phyloP scores from a whole-genome alignment of 2,329 filamentous ascomycete species.

The Arthroderma sp. region DNA sequence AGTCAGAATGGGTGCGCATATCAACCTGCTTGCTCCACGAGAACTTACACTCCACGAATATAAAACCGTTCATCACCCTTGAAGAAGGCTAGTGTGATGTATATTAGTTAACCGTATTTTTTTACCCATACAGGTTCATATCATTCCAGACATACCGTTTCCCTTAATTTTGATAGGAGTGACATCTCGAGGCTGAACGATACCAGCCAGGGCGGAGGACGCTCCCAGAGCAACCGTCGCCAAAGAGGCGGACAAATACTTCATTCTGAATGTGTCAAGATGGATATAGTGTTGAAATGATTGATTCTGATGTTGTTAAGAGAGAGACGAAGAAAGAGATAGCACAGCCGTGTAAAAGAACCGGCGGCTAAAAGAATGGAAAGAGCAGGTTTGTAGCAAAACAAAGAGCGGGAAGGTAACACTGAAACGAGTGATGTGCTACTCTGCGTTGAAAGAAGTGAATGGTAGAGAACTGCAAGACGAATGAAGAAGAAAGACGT shows the following conservation, averaged over 20 bases:
- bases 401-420: slow-evolving; percentile 1
- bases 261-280: slow-evolving; percentile 33
- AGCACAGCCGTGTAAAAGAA: slow-evolving; percentile 13
- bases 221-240: slow-evolving; percentile 35
- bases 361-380: slow-evolving; percentile 3
- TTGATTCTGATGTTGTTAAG: slow-evolving; percentile 10
- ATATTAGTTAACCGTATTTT: slow-evolving; percentile 14
- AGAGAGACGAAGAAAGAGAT: slow-evolving; percentile 14
- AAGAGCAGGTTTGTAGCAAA: slow-evolving; percentile 1
- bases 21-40: too few relatives aligned
- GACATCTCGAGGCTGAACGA: slow-evolving; percentile 31
- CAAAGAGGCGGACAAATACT: slow-evolving; percentile 35
- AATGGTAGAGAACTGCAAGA: too few relatives aligned
- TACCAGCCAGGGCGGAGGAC: slow-evolving; percentile 33
- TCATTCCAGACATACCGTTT: slow-evolving; percentile 34
- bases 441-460: too few relatives aligned
- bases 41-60: slow-evolving; percentile 31
- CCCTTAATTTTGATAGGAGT: slow-evolving; percentile 49
- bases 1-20: slow-evolving; percentile 21
- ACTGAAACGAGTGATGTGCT: slow-evolving; percentile 1
- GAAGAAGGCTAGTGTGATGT: slow-evolving; percentile 41
- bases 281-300: slow-evolving; percentile 5
- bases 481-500: slow-evolving; percentile 1
- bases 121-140: neutral
- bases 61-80: slow-evolving; percentile 45